phyloP scores from a whole-genome alignment of 2,329 filamentous ascomycete genomes.

The Aspergillus sclerotialis region DNA sequence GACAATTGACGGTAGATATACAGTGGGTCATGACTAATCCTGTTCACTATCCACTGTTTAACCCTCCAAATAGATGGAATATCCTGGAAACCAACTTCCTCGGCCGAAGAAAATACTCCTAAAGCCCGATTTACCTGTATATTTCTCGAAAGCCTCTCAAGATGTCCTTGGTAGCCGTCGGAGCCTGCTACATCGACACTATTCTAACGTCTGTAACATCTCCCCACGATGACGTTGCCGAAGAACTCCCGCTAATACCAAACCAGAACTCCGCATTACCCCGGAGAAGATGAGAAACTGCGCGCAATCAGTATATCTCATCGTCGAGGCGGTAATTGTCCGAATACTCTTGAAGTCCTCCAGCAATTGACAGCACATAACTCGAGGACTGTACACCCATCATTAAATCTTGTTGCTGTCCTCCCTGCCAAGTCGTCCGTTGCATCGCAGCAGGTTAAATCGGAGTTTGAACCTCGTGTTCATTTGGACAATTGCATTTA shows the following conservation, averaged over 20 bases:
- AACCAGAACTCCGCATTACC: slow-evolving; percentile 47
- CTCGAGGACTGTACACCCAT: slow-evolving; percentile 5
- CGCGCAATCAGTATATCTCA: slow-evolving; percentile 54
- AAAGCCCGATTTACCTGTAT: no score
- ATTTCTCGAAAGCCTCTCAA: no score
- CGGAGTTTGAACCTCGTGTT: slow-evolving; percentile 48
- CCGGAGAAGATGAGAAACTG: slow-evolving; percentile 65
- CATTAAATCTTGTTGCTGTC: slow-evolving; percentile 35
- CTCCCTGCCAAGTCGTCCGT: slow-evolving; percentile 50
- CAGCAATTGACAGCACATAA: slow-evolving; percentile 48
- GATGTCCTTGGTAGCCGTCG: slow-evolving; percentile 56
- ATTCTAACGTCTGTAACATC: slow-evolving; percentile 51
- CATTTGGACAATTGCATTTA: slow-evolving; percentile 54
- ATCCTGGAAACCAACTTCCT: no score
- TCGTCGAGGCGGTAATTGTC: slow-evolving; percentile 65
- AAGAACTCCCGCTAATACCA: background rate
- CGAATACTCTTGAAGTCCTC: slow-evolving; percentile 65
- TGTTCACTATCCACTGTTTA: no score
- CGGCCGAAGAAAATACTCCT: no score
- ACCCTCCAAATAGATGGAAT: no score
- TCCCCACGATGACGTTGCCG: slow-evolving; percentile 1
- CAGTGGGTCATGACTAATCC: no score
- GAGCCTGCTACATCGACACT: slow-evolving; percentile 65
- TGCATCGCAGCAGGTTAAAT: slow-evolving; percentile 46
- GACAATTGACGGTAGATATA: no score